These are phyloP conservation scores for Combretum micranthum DNA, from an alignment of 345 rosid genomes.

Conservation along the genomic window DNA sequence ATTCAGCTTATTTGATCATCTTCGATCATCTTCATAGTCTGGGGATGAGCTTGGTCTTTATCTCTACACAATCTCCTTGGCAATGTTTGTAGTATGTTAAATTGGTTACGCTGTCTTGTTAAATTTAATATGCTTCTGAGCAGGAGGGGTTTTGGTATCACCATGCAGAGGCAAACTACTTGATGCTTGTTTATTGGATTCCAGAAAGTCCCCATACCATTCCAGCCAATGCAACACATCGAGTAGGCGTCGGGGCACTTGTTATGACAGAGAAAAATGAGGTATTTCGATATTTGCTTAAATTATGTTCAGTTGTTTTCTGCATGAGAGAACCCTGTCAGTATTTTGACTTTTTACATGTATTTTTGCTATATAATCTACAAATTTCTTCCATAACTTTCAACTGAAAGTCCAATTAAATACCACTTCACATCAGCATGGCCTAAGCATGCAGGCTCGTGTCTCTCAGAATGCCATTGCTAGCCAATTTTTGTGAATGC, in stretches of 20 bases:
- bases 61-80: too few relatives aligned
- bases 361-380: too few relatives aligned
- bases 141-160: conserved; percentile 94
- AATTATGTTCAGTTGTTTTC: background rate
- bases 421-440: too few relatives aligned
- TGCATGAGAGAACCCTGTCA: background rate
- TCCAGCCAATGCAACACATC: conserved; percentile 85
- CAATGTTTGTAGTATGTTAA: background rate
- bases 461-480: background rate
- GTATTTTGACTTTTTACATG: background rate
- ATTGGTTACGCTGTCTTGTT: background rate
- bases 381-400: too few relatives aligned
- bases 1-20: background rate
- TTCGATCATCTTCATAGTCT: background rate
- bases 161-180: conserved; percentile 75
- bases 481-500: background rate
- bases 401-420: too few relatives aligned
- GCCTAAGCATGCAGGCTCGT: too few relatives aligned
- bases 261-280: conserved; percentile 70
- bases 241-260: conserved; percentile 71
- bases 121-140: conserved; percentile 8
- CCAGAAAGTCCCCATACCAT: conserved; percentile 49
- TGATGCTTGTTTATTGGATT: conserved; percentile 89
- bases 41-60: too few relatives aligned
- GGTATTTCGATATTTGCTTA: conserved; percentile 29